Evolutionary conservation across 192 early-diverging fungal genomes (phyloP), one percentile per base, ranked within the genome.

Genomic region (Backusella liffmaniae): DNA sequence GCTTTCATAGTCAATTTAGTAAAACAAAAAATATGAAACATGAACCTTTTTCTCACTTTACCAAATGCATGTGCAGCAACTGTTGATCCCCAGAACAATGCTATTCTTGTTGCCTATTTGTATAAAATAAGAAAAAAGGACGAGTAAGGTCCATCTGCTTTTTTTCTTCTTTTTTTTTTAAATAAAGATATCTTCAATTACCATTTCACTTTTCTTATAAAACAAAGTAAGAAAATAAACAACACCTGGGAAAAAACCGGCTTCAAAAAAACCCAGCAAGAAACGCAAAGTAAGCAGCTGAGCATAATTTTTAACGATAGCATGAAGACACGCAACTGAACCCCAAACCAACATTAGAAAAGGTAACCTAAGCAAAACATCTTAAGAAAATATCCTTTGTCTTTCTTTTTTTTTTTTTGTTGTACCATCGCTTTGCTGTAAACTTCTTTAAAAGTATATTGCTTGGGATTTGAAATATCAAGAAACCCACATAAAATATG

Each of bases 381-480:
- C 3, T 59, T 26, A 59, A 8, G 5, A 53, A 21, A 18, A 21
- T 18, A 6, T 51, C 18, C 21, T 56, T 26, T 7, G 16, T 59
- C 13, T 66, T 4, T 26, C 23, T 0, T 15, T 10, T 70, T 5
- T 10, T 70, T 5, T 35, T n/a, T 68, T 42, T 42, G 70, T 49
- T 39, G 16, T 80, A 80, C 79, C 79, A 80, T 44, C 67, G 39
- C 29, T 56, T 72, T 12, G 79, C 79, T 6, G 79, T 72, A 15
- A 76, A 76, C 41, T 66, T 53, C 49, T 80, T 80, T 34, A 80
- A 29, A 30, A 80, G 44, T 35, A 80, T 80, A 65, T 80, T 80
- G 30, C 79, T 80, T 32, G 79, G 79, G 32, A 80, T 68, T 80
- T 80, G 79, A n/a, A 80, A 80, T 16, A 75, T 36, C 13, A 80